phyloP scores from a whole-genome alignment of 108 stramenopile genomes.

The Pseudonitzschia pungens region DNA sequence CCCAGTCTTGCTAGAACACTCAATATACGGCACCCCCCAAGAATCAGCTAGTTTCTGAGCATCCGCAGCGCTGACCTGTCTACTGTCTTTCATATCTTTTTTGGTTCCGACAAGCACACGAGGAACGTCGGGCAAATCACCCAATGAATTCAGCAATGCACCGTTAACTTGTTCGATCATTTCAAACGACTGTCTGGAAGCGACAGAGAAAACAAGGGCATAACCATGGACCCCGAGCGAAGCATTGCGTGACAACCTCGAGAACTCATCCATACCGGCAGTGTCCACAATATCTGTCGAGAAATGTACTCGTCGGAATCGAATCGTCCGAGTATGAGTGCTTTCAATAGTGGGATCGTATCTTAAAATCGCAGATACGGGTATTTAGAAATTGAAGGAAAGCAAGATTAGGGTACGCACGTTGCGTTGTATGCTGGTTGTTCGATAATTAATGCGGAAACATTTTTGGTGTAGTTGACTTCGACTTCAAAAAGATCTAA shows the following conservation, averaged over 20 bases:
- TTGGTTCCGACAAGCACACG: slow-evolving; percentile 87
- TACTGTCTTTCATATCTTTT: slow-evolving; percentile 66
- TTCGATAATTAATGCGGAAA: neutral
- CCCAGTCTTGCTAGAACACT: slow-evolving; percentile 81
- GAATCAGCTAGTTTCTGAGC: slow-evolving; percentile 74
- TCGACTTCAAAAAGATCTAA: neutral
- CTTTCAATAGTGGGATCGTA: slow-evolving; percentile 92
- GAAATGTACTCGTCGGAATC: slow-evolving; percentile 88
- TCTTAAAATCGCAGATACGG: no score
- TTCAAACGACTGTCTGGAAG: slow-evolving; percentile 75
- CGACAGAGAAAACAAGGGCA: slow-evolving; percentile 74
- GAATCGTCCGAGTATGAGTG: slow-evolving; percentile 80
- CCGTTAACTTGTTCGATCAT: slow-evolving; percentile 81
- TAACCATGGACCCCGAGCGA: slow-evolving; percentile 88
- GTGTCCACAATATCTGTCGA: slow-evolving; percentile 92
- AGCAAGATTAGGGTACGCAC: neutral
- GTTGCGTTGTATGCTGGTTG: neutral
- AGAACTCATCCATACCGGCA: slow-evolving; percentile 94
- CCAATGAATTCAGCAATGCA: slow-evolving; percentile 70
- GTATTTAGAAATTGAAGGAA: neutral
- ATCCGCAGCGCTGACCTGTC: slow-evolving; percentile 57
- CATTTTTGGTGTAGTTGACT: neutral
- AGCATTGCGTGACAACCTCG: slow-evolving; percentile 82
- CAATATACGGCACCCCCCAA: slow-evolving; percentile 80
- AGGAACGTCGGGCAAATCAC: slow-evolving; percentile 83